Base-by-base conservation (phyloP, 2,329 filamentous ascomycete genomes). In the Elsinoe necatrix region DNA sequence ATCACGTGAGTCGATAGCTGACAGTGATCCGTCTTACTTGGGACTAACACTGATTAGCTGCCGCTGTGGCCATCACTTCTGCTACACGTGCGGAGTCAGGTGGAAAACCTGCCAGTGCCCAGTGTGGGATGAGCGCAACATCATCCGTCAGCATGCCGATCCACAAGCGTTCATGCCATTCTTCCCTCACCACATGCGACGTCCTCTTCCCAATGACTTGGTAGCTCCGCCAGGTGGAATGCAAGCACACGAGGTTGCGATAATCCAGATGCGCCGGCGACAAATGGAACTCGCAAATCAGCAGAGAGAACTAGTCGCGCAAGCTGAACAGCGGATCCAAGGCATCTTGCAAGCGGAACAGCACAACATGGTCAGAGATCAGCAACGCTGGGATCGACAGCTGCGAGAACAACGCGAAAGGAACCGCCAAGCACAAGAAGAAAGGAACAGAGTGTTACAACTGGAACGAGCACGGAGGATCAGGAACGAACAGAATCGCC, bases 1-100 rank as follows among this genome's bases (percentile, higher is more conserved):
- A 83, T 83, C 4, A 79, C 60, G 80, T 82, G 61, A 64, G 76
- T 75, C n/a, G n/a, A n/a, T 21, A 2, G 6, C 21, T 2, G 3
- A 45, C 5, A 1, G 8, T 14, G 4, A 37, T 27, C 25, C 14
- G 9, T 1, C 18, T 23, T 5, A n/a, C 3, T 11, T 14, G 2
- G 12, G 12, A 20, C 41, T 45, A 45, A 45, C 9, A 1, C 6
- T 42, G 2, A 4, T 1, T n/a, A 67, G 66, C 7, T 67, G 67
- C 35, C 59, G 27, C 27, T 68, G 64, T 41, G 58, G 61, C 1
- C 59, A 62, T 4, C 50, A 68, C n/a, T 68, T 68, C 58, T 69
- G 66, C 58, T 69, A 67, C 54, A 54, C 63, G 0, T 68, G 67
- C 25, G 64, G 58, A 1, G 45, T 34, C 1, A 14, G 12, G 9